Evolutionary conservation across 345 rosid genomes (phyloP).

Genomic region (Camelina sativa): DNA sequence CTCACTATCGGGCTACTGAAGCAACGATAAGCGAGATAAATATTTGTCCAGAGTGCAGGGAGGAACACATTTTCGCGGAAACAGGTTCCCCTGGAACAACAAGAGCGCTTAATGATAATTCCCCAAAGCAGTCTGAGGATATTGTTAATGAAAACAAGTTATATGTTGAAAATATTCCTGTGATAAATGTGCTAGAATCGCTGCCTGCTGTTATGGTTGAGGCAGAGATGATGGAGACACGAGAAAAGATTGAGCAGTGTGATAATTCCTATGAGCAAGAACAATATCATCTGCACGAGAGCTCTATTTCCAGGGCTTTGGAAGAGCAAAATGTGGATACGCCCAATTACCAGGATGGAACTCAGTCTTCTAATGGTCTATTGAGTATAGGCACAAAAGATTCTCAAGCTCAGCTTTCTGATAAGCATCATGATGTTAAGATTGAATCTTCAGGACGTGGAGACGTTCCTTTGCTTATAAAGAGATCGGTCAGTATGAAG

Average conservation of each 20-base stretch:
- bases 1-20: slow-evolving; percentile 53
- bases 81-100: slow-evolving; percentile 42
- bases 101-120: slow-evolving; percentile 42
- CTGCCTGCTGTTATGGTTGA: slow-evolving; percentile 45
- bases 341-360: slow-evolving; percentile 46
- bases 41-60: slow-evolving; percentile 76
- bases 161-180: slow-evolving; percentile 45
- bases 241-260: slow-evolving; percentile 45
- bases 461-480: slow-evolving; percentile 70
- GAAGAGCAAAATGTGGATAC: slow-evolving; percentile 52
- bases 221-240: slow-evolving; percentile 41
- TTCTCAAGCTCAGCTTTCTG: slow-evolving; percentile 45
- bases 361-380: slow-evolving; percentile 44
- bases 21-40: slow-evolving; percentile 48
- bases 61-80: slow-evolving; percentile 47
- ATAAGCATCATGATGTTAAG: slow-evolving; percentile 43
- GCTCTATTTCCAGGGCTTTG: slow-evolving; percentile 43
- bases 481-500: slow-evolving; percentile 80
- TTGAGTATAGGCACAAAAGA: slow-evolving; percentile 44
- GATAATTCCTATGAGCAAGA: slow-evolving; percentile 45
- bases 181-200: slow-evolving; percentile 37
- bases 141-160: slow-evolving; percentile 45
- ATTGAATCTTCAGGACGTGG: slow-evolving; percentile 57
- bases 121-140: slow-evolving; percentile 35
- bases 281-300: slow-evolving; percentile 44